Percentiles rank a stretch among this genome's conserved stretches.
Evolutionary conservation across 1,284 basidiomycete species (phyloP).

Genomic region (Trametes versicolor): DNA sequence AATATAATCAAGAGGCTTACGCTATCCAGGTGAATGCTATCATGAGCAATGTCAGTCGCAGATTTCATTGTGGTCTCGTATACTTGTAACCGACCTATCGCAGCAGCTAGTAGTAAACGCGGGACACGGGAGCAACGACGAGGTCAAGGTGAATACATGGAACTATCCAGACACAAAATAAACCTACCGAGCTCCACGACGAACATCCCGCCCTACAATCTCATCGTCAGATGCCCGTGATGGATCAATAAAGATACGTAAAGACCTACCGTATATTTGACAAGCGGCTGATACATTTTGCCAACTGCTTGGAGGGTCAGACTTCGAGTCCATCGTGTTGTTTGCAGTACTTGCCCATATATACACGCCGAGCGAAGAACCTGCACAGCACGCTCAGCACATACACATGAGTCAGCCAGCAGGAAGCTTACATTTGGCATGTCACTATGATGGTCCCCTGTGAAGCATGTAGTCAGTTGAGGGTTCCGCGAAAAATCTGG

Average conservation of each 20-base stretch:
- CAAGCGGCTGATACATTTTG: constrained; percentile 1
- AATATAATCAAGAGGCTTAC: not conserved
- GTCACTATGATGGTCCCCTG: not conserved
- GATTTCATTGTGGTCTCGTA: not conserved
- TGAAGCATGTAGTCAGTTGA: not conserved
- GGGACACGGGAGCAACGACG: not conserved
- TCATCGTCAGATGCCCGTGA: not conserved
- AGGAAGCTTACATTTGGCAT: not conserved
- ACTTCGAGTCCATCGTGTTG: not conserved
- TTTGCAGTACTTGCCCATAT: constrained; percentile 3
- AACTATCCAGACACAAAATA: not conserved
- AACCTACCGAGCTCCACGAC: not conserved
- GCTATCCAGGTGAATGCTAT: not conserved
- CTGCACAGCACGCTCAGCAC: not conserved
- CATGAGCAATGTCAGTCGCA: not conserved
- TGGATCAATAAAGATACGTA: not conserved
- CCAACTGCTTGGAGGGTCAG: not conserved
- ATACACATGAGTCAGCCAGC: not conserved
- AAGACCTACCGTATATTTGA: not conserved
- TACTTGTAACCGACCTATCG: not conserved
- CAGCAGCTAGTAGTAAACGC: not conserved
- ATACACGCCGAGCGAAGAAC: constrained; percentile 21
- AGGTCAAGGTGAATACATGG: too few species aligned
- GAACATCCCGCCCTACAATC: not conserved
- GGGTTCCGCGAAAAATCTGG: not conserved